Conservation (phyloP, 768 basidiomycete species). For the Lactarius quietus region DNA sequence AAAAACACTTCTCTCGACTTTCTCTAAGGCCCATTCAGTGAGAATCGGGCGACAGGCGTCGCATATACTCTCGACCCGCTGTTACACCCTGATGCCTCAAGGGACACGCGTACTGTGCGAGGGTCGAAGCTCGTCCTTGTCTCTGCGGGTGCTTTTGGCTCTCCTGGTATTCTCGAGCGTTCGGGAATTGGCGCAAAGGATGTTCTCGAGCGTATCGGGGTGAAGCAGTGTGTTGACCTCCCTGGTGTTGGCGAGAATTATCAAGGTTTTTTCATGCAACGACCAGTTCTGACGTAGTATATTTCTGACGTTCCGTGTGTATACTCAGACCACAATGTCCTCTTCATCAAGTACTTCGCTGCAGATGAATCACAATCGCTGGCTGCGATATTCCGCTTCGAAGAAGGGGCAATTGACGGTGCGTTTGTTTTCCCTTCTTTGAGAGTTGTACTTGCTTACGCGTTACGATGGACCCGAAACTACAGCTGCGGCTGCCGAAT, state of each 20-base stretch:
- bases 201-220: constrained; percentile 31
- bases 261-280: constrained; percentile 30
- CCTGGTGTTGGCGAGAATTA: constrained; percentile 42
- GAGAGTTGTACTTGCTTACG: neutral
- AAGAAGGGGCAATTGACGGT: constrained; percentile 22
- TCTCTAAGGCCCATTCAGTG: constrained; percentile 9
- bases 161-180: constrained; percentile 39
- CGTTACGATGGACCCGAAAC: no score
- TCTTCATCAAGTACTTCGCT: constrained; percentile 18
- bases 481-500: constrained; percentile 36
- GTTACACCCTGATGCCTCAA: neutral
- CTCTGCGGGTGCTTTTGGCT: constrained; percentile 37
- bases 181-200: constrained; percentile 39
- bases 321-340: constrained; percentile 19
- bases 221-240: constrained; percentile 28
- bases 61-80: neutral
- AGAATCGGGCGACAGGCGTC: constrained; percentile 28
- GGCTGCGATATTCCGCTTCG: constrained; percentile 21
- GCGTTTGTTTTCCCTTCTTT: neutral
- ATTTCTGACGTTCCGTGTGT: neutral
- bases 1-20: constrained; percentile 27
- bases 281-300: no score
- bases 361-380: constrained; percentile 23
- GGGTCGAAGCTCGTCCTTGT: constrained; percentile 38
- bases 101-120: constrained; percentile 24